Conservation (phyloP, 148 eudicot species). For the Rhododendron williamsianum region DNA sequence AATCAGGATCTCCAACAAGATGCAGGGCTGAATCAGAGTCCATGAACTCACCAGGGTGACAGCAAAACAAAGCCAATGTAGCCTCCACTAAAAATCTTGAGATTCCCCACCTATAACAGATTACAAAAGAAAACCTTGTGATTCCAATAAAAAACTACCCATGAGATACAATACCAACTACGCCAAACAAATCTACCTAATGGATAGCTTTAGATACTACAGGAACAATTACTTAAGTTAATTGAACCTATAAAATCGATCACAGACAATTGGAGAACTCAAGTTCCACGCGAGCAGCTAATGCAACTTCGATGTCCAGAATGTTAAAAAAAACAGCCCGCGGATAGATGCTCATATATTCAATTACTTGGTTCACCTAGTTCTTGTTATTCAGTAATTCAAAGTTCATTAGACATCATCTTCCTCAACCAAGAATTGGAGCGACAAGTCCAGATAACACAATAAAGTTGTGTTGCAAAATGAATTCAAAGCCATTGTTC, state of each 20-base stretch:
- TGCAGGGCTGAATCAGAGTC: neutral
- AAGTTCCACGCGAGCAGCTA: neutral
- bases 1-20: neutral
- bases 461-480: neutral
- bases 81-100: neutral
- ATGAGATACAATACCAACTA: neutral
- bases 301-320: neutral
- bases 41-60: neutral
- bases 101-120: neutral
- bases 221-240: no score
- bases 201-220: no score
- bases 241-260: neutral
- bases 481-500: neutral
- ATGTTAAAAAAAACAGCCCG: neutral
- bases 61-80: neutral
- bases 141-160: neutral
- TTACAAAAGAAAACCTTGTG: neutral
- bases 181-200: neutral
- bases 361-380: neutral
- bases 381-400: neutral
- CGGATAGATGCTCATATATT: neutral
- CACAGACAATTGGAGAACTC: neutral
- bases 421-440: neutral
- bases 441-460: neutral
- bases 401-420: neutral